These are phyloP conservation scores for Boletus reticuloceps DNA, from an alignment of 768 basidiomycete species.

Conservation along the genomic window DNA sequence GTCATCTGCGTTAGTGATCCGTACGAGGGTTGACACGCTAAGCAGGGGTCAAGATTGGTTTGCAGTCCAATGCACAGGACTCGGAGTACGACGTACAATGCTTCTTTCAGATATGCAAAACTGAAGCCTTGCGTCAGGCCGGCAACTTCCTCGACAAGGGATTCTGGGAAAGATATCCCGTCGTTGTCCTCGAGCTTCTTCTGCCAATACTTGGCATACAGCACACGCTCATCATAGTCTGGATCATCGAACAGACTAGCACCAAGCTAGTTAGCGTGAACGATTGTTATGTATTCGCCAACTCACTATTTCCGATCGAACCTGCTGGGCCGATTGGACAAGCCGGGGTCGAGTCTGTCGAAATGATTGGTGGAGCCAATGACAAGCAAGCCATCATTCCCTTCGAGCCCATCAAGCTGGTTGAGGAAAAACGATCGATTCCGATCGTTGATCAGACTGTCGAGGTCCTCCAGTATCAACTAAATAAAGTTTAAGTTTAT, in stretches of 20 bases:
- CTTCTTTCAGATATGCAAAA: constrained; percentile 89
- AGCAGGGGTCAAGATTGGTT: not conserved
- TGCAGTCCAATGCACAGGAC: not conserved
- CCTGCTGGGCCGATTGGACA: constrained; percentile 76
- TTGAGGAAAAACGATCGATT: constrained; percentile 90
- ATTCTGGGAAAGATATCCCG: constrained; percentile 64
- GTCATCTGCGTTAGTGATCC: constrained; percentile 51
- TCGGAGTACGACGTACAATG: constrained; percentile 56
- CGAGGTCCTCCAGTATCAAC: constrained; percentile 60
- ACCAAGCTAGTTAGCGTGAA: not conserved
- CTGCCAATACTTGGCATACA: constrained; percentile 82
- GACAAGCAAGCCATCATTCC: constrained; percentile 76
- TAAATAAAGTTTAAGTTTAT: not conserved
- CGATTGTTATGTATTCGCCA: not conserved
- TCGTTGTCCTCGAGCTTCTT: constrained; percentile 64
- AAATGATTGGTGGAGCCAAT: constrained; percentile 85
- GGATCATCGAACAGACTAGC: constrained; percentile 72
- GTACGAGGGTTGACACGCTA: constrained; percentile 75
- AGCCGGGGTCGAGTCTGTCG: constrained; percentile 71
- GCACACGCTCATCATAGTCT: constrained; percentile 53
- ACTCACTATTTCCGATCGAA: constrained; percentile 86
- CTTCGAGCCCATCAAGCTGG: constrained; percentile 76
- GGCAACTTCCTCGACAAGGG: constrained; percentile 58
- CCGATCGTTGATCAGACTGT: constrained; percentile 72
- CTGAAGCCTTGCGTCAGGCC: constrained; percentile 64